These are phyloP conservation scores for Epichloe scottii DNA, from an alignment of 2,329 filamentous ascomycete species.

Conservation along the genomic window DNA sequence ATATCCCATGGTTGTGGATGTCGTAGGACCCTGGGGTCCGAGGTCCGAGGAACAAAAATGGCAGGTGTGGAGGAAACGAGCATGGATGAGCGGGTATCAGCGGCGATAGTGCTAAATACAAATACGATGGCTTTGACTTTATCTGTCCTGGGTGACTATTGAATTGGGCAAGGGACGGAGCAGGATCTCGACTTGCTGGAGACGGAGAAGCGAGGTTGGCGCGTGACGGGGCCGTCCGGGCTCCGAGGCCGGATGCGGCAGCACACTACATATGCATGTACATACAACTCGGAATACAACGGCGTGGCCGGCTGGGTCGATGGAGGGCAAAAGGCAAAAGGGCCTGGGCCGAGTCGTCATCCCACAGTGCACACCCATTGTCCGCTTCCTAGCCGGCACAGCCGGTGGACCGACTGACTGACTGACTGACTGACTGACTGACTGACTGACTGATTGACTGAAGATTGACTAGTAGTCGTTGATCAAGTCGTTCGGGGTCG, in stretches of 20 bases:
- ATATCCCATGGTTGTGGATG: not conserved
- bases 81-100: not conserved
- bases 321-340: too few relatives aligned
- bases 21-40: not conserved
- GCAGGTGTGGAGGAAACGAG: not conserved
- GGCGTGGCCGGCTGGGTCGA: too few relatives aligned
- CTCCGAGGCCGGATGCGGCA: too few relatives aligned
- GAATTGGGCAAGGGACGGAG: too few relatives aligned
- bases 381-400: not conserved
- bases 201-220: too few relatives aligned
- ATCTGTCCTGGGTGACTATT: not conserved
- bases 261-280: too few relatives aligned
- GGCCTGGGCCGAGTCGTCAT: too few relatives aligned
- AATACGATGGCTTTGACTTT: not conserved
- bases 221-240: too few relatives aligned
- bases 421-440: too few relatives aligned
- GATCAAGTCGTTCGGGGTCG: not conserved
- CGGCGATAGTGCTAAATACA: not conserved
- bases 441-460: too few relatives aligned
- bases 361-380: too few relatives aligned
- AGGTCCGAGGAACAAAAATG: not conserved
- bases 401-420: not conserved
- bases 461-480: not conserved
- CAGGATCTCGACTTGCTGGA: constrained; percentile 77
- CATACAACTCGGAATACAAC: too few relatives aligned